phyloP scores from a whole-genome alignment of 1,139 yeast genomes.

The Lodderomyces margitis region DNA sequence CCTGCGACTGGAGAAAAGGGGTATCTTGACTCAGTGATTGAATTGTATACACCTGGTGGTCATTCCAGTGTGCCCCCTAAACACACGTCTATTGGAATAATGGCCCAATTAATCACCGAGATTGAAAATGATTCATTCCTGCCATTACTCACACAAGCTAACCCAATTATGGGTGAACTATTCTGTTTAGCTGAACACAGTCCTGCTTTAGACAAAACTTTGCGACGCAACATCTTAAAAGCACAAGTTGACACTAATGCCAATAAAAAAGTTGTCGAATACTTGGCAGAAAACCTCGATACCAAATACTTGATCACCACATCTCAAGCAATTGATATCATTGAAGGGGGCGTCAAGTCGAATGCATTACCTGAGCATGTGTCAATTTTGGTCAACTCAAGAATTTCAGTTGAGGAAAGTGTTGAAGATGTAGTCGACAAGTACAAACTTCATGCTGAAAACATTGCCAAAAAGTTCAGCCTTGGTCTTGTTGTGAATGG shows the following conservation, averaged over 20 bases:
- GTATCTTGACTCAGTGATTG: slow-evolving; percentile 35
- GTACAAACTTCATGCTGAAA: slow-evolving; percentile 38
- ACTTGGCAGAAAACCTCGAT: slow-evolving; percentile 20
- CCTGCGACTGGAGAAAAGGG: slow-evolving; percentile 57
- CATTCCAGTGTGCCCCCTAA: slow-evolving; percentile 50
- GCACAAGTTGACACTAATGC: slow-evolving; percentile 43
- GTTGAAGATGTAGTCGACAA: slow-evolving; percentile 42
- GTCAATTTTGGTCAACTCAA: slow-evolving; percentile 53
- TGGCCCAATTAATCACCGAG: slow-evolving; percentile 36
- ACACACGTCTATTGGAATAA: slow-evolving; percentile 47
- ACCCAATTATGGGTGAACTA: slow-evolving; percentile 41
- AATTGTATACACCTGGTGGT: slow-evolving; percentile 46
- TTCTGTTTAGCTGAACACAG: slow-evolving; percentile 46
- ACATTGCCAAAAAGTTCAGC: slow-evolving; percentile 43
- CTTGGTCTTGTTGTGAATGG: slow-evolving; percentile 47
- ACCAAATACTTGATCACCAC: slow-evolving; percentile 52
- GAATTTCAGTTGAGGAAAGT: slow-evolving; percentile 45
- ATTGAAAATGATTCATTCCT: slow-evolving; percentile 38
- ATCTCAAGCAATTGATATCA: slow-evolving; percentile 67
- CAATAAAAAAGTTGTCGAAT: slow-evolving; percentile 38
- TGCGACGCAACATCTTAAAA: slow-evolving; percentile 38
- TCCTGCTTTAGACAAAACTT: slow-evolving; percentile 22
- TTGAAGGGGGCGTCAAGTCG: slow-evolving; percentile 67
- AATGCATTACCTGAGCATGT: slow-evolving; percentile 76
- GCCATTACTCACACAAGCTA: slow-evolving; percentile 35